Conservation (phyloP, 2,329 filamentous ascomycete genomes). For the Ophiostoma novo-ulmi region DNA sequence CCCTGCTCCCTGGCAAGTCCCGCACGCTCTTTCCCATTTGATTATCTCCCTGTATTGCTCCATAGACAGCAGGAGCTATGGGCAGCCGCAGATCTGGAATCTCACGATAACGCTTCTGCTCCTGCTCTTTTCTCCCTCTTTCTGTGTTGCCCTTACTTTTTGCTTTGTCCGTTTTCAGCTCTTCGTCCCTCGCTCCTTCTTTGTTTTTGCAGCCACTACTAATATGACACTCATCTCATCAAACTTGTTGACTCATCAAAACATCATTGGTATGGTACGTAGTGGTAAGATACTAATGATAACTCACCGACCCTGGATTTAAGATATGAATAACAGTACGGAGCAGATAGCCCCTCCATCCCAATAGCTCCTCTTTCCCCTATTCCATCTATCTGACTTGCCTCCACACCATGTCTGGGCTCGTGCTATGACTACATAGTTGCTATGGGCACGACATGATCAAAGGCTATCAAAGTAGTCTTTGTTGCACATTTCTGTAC, state of each 20-base stretch:
- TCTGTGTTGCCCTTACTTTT: neutral
- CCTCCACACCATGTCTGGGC: constrained; percentile 19
- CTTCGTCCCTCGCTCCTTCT: neutral
- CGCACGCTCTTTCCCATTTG: constrained; percentile 9
- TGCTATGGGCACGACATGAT: constrained; percentile 14
- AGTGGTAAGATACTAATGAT: neutral
- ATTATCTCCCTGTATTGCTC: neutral
- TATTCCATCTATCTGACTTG: constrained; percentile 14
- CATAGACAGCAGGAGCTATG: constrained; percentile 6
- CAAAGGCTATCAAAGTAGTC: neutral
- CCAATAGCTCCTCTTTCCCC: constrained; percentile 12
- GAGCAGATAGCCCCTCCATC: neutral
- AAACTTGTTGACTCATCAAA: neutral
- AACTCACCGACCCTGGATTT: neutral
- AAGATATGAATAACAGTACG: neutral
- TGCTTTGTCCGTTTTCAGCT: too few relatives aligned
- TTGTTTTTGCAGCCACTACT: neutral
- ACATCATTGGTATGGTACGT: neutral
- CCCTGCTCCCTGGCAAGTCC: neutral
- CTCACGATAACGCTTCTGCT: constrained; percentile 7
- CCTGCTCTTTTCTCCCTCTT: neutral
- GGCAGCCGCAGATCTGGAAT: neutral
- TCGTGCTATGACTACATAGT: constrained; percentile 10
- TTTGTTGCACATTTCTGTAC: neutral
- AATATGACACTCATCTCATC: neutral